These are phyloP conservation scores for Pseudonitzschia multiseries DNA, from an alignment of 108 stramenopile species.

Conservation along the genomic window DNA sequence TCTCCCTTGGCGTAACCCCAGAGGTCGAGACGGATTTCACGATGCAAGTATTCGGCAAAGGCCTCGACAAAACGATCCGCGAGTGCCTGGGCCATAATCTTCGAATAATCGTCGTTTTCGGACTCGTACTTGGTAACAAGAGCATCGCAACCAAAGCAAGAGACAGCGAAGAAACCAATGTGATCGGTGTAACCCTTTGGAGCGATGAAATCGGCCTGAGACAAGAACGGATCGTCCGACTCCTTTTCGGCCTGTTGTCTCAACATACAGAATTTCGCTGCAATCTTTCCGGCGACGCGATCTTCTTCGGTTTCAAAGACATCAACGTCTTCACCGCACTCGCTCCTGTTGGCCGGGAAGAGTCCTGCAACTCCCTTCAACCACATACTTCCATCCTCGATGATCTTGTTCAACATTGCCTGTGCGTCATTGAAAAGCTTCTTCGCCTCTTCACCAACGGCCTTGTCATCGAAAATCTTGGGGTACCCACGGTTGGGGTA, in stretches of 20 bases:
- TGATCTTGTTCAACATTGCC: constrained; percentile 90
- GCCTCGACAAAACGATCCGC: constrained; percentile 99
- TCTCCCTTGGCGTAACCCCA: constrained; percentile 98
- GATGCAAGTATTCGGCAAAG: constrained; percentile 98
- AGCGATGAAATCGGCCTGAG: constrained; percentile 98
- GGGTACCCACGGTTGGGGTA: constrained; percentile 99
- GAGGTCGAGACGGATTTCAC: constrained; percentile 90
- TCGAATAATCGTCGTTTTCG: constrained; percentile 96
- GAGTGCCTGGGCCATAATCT: constrained; percentile 99
- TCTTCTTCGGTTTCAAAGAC: constrained; percentile 87
- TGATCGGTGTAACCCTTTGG: constrained; percentile 94
- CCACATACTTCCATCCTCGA: constrained; percentile 81
- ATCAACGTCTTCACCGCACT: constrained; percentile 96
- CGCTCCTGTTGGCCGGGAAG: constrained; percentile 93
- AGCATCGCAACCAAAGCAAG: constrained; percentile 95
- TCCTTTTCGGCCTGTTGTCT: constrained; percentile 99
- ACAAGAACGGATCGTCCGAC: constrained; percentile 92
- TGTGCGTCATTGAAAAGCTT: constrained; percentile 98
- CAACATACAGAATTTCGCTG: constrained; percentile 94
- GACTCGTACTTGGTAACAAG: constrained; percentile 89
- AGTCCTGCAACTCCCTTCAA: constrained; percentile 94
- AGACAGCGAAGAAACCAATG: constrained; percentile 97
- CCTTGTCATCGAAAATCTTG: constrained; percentile 97
- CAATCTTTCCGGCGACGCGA: constrained; percentile 61
- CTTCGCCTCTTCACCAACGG: constrained; percentile 96